A percentile compares a stretch with the other conserved stretches of the same genome.
phyloP scores from a whole-genome alignment of 768 basidiomycete species.

The Clitopilus hobsonii region DNA sequence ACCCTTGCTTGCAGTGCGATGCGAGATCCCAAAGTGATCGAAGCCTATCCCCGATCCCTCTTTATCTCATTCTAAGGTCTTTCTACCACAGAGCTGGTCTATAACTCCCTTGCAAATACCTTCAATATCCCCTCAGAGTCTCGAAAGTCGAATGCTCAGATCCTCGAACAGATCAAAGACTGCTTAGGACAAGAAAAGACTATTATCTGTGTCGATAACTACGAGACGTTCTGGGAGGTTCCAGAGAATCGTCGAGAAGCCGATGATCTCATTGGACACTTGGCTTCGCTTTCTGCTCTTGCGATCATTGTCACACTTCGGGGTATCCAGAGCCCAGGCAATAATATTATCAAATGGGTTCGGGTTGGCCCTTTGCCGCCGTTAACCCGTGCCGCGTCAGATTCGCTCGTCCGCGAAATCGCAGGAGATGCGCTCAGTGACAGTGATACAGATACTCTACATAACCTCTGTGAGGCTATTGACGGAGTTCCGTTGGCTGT shows the following conservation, averaged over 20 bases:
- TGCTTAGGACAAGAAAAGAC: background rate
- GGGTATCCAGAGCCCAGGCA: background rate
- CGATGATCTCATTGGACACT: background rate
- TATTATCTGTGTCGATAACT: background rate
- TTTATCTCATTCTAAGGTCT: background rate
- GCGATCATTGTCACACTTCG: background rate
- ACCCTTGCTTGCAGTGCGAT: conserved; percentile 3
- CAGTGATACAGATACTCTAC: background rate
- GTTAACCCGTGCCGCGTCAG: background rate
- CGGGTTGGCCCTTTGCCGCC: background rate
- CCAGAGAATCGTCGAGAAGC: background rate
- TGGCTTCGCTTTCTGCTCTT: background rate
- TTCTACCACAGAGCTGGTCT: background rate
- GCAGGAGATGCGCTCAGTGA: background rate
- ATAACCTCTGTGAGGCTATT: background rate
- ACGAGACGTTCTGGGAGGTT: background rate
- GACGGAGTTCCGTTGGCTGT: background rate
- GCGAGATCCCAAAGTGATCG: background rate
- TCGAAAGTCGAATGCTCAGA: background rate
- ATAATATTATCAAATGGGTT: background rate
- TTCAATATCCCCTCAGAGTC: background rate
- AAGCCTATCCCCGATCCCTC: background rate
- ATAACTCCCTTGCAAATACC: background rate
- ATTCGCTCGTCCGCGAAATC: background rate
- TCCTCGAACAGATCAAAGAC: background rate